phyloP scores from a whole-genome alignment of 2,329 filamentous ascomycete species.

The Diplodia scrobiculata region DNA sequence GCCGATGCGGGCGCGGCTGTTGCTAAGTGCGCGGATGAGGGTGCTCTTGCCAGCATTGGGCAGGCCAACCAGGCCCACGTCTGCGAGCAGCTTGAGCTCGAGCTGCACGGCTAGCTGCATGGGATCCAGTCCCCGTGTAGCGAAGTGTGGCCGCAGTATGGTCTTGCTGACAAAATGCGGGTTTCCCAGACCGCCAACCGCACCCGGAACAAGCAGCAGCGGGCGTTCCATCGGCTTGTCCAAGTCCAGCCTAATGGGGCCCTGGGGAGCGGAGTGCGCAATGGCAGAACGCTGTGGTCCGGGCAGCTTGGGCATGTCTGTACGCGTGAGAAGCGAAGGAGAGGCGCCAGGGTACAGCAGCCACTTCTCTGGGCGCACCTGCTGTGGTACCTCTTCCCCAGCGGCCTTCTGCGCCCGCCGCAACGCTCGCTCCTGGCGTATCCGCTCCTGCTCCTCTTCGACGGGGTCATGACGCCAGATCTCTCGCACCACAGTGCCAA shows the following conservation, averaged over 20 bases:
- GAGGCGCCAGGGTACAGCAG: slow-evolving; percentile 80
- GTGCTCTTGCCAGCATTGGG: slow-evolving; percentile 98
- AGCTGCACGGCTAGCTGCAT: slow-evolving; percentile 79
- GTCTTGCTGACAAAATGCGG: slow-evolving; percentile 83
- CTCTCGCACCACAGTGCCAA: slow-evolving; percentile 88
- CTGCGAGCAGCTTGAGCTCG: slow-evolving; percentile 91
- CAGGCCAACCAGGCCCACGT: slow-evolving; percentile 90
- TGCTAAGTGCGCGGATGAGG: slow-evolving; percentile 80
- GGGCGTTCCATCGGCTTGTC: slow-evolving; percentile 75
- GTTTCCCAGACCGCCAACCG: slow-evolving; percentile 87
- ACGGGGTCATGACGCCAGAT: slow-evolving; percentile 76
- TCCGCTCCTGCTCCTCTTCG: slow-evolving; percentile 59
- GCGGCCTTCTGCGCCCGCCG: slow-evolving; percentile 37
- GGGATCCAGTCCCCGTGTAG: slow-evolving; percentile 80
- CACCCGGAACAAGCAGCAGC: slow-evolving; percentile 82
- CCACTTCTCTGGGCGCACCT: slow-evolving; percentile 68
- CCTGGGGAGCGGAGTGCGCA: slow-evolving; percentile 67
- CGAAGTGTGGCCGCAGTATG: slow-evolving; percentile 78
- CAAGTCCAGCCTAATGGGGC: slow-evolving; percentile 64
- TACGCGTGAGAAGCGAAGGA: slow-evolving; percentile 66
- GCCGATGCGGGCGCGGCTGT: slow-evolving; percentile 84
- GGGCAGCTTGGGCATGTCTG: slow-evolving; percentile 61
- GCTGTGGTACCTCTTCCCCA: slow-evolving; percentile 42
- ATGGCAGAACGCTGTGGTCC: slow-evolving; percentile 60
- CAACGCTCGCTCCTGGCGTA: slow-evolving; percentile 33